Conservation (phyloP, 2,329 filamentous ascomycete species). For the Aspergillus amoenus region DNA sequence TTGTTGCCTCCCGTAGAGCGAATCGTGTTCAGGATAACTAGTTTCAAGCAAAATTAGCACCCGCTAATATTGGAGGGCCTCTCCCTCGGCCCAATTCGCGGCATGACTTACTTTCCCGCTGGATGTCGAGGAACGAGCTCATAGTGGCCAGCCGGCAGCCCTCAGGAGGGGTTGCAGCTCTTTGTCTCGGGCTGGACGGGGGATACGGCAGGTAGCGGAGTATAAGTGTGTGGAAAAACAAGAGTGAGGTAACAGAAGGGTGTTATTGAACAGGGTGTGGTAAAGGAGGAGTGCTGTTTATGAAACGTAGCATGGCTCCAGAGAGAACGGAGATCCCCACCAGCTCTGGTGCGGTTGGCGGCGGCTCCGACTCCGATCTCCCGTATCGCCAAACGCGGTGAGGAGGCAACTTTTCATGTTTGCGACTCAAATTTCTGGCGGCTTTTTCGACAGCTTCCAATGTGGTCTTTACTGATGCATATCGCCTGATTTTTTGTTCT, state of each 20-base stretch:
- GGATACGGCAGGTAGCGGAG: conserved; percentile 6
- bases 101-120: conserved; percentile 66
- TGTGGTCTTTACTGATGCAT: not conserved
- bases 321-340: conserved; percentile 18
- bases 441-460: not conserved
- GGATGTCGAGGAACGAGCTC: conserved; percentile 83
- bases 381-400: conserved; percentile 4
- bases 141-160: conserved; percentile 57
- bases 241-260: not conserved
- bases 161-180: conserved; percentile 23
- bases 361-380: conserved; percentile 8
- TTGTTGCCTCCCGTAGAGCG: conserved; percentile 77
- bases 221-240: not conserved
- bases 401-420: conserved; percentile 3
- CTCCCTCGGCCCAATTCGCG: not conserved
- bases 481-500: not conserved
- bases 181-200: conserved; percentile 14
- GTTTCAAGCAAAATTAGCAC: not conserved
- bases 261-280: not conserved
- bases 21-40: conserved; percentile 73
- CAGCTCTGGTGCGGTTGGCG: conserved; percentile 11
- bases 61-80: not conserved
- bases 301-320: conserved; percentile 25
- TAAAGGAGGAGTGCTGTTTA: conserved; percentile 15
- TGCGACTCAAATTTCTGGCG: not conserved